Evolutionary conservation across 805 yeast species (phyloP).

Genomic region (Kluyveromyces nonfermentans): DNA sequence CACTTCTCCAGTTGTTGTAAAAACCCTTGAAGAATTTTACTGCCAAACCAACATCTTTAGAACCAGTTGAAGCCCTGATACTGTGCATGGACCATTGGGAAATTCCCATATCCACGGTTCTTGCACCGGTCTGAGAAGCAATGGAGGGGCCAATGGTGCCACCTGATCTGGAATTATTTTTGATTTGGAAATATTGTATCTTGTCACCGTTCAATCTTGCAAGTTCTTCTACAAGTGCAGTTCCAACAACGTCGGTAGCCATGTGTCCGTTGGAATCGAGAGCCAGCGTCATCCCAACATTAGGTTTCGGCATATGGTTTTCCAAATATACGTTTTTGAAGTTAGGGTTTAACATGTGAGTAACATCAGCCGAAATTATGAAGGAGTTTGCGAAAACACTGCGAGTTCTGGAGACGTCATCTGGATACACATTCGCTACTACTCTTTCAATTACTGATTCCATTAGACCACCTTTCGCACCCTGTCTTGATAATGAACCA

Average conservation of each 20-base stretch:
- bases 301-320: slow-evolving; percentile 71
- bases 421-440: slow-evolving; percentile 23
- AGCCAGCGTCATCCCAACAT: slow-evolving; percentile 61
- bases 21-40: slow-evolving; percentile 63
- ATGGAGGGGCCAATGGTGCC: slow-evolving; percentile 80
- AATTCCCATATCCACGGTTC: slow-evolving; percentile 74
- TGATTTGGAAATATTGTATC: slow-evolving; percentile 75
- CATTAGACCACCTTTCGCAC: slow-evolving; percentile 69
- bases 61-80: slow-evolving; percentile 71
- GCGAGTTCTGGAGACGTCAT: slow-evolving; percentile 24
- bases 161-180: slow-evolving; percentile 79
- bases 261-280: slow-evolving; percentile 74
- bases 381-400: slow-evolving; percentile 64
- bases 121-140: slow-evolving; percentile 56
- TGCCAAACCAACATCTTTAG: slow-evolving; percentile 68
- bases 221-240: slow-evolving; percentile 59
- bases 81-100: slow-evolving; percentile 84
- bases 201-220: slow-evolving; percentile 56
- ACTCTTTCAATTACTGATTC: slow-evolving; percentile 57
- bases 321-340: slow-evolving; percentile 60
- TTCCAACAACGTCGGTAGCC: slow-evolving; percentile 73
- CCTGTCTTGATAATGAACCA: slow-evolving; percentile 72
- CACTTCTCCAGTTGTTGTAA: slow-evolving; percentile 55
- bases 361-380: slow-evolving; percentile 76
- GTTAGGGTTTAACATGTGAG: slow-evolving; percentile 75